A percentile compares a stretch with the other conserved stretches of the same genome.
These are phyloP conservation scores for Colletotrichum truncatum DNA, from an alignment of 2,329 filamentous ascomycete species.

Conservation along the genomic window DNA sequence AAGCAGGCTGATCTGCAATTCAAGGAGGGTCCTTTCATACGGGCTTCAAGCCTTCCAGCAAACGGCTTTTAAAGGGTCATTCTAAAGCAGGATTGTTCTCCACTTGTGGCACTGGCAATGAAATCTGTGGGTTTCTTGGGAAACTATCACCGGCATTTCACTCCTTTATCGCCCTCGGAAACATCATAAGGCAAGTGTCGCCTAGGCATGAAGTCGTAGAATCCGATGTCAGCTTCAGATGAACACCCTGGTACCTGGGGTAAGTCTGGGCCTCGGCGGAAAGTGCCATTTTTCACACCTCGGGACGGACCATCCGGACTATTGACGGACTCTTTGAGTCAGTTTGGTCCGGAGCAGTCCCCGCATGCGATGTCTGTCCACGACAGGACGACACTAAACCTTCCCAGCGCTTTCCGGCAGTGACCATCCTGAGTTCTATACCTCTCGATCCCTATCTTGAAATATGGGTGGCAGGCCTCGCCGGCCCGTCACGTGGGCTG, in stretches of 20 bases:
- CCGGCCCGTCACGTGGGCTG: too few relatives aligned
- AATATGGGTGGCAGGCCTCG: too few relatives aligned
- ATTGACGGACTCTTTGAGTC: not conserved
- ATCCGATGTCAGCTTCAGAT: not conserved
- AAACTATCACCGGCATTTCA: not conserved
- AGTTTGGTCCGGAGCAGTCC: too few relatives aligned
- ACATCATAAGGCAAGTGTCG: not conserved
- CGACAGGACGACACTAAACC: too few relatives aligned
- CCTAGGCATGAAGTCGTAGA: not conserved
- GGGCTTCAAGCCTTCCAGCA: not conserved
- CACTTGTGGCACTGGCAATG: not conserved
- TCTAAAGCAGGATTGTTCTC: not conserved
- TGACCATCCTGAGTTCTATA: too few relatives aligned
- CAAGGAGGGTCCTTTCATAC: not conserved
- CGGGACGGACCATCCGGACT: not conserved
- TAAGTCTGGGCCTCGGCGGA: too few relatives aligned
- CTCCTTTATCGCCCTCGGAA: not conserved
- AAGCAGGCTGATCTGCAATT: not conserved
- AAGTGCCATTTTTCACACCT: too few relatives aligned
- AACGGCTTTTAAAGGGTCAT: not conserved
- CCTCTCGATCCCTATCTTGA: too few relatives aligned
- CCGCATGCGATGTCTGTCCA: too few relatives aligned
- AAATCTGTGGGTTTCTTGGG: not conserved
- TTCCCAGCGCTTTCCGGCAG: too few relatives aligned
- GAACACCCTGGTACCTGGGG: not conserved